Base-by-base conservation (phyloP, 1,284 basidiomycete species). In the Malassezia slooffiae region DNA sequence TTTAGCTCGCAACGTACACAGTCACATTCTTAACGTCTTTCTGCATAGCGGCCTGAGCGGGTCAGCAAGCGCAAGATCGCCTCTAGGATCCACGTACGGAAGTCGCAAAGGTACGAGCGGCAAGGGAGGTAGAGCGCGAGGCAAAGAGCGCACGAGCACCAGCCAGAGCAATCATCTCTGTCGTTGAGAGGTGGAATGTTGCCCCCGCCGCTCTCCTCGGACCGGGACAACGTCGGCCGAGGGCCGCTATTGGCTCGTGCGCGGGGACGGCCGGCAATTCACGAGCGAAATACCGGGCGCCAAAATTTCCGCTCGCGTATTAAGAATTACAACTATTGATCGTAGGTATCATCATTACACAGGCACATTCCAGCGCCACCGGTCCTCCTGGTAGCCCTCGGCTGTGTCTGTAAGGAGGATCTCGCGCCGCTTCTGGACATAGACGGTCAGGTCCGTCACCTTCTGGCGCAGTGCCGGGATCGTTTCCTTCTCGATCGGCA, bases 381-480 rank as follows among this genome's bases (percentile, higher is more conserved):
- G 74, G 15, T 80, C 85, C 50, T 95, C 90, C 35, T 82, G 73
- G 73, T 88, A 91, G 2, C 90, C 91, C 52, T 77, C 79, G 1
- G 89, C 82, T 1, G 91, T 95, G 70, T 97, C 91, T 57, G 93
- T 85, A 26, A 97, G 74, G 56, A 97, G 76, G 58, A 96, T 91
- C 32, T 44, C 85, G 68, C 93, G 88, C 32, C 93, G 79, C 73
- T 90, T 95, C 73, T 87, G 81, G 8, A 96, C 90, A 63, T 93
- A 96, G n/a, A 88, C 46, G 11, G 23, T 49, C 43, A 57, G 27
- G 72, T 96, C 88, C 1, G 88, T 95, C 43, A 93, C 86, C 70
- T 86, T 84, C 72, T 90, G 84, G 43, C 90, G 77, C 47, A 97
- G 72, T 11, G 77, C 74, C 13, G 84, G 76, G 60, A 96, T 89